Evolutionary conservation across 495 filamentous ascomycete species (phyloP), one percentile per base, ranked within the genome.

Genomic region (Penicillium bialowiezense): DNA sequence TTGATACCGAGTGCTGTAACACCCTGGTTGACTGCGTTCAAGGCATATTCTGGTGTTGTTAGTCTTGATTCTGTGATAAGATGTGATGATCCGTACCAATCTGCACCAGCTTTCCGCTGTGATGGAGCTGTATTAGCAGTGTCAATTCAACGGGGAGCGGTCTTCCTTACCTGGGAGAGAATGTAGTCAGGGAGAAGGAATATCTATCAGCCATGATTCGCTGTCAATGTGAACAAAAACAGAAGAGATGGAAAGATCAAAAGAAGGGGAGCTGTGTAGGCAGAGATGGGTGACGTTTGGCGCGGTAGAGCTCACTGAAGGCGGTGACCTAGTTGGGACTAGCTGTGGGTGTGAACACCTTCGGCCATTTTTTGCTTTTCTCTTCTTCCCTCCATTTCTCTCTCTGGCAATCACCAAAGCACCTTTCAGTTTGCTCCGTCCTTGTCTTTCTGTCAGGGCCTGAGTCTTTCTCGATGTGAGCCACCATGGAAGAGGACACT

Each of bases 1-100:
- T 98, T 98, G 76, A 98, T 97, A 57, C 93, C 93, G 21, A 98
- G 83, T 56, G 93, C 91, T 56, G 95, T 99, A 50, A 97, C 91
- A 69, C 93, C 93, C 77, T 96, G 91, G 80, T 99, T 99, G 62
- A 97, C 93, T 43, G 93, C 93, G 67, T 97, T 96, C 58, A 99
- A 79, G 55, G 93, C 93, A 89, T 99, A 99, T 78, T 99, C 93
- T 99, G 57, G 18, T 42, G 42, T 12, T 1, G 50, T 63, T 40
- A 69, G 54, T 38, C 59, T 24, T 10, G 10, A 36, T 33, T 38
- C 8, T 8, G 41, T 15, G 29, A n/a, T 17, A 3, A 54, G 26
- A 35, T 7, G 15, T 20, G 48, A 44, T 26, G 28, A 18, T n/a
- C 13, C 58, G 51, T 78, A 83, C 80, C 80, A 63, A 84, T 83